Evolutionary conservation across 2,329 filamentous ascomycete species (phyloP), one percentile per base, ranked within the genome.

Genomic region (Phialocephala sp.): DNA sequence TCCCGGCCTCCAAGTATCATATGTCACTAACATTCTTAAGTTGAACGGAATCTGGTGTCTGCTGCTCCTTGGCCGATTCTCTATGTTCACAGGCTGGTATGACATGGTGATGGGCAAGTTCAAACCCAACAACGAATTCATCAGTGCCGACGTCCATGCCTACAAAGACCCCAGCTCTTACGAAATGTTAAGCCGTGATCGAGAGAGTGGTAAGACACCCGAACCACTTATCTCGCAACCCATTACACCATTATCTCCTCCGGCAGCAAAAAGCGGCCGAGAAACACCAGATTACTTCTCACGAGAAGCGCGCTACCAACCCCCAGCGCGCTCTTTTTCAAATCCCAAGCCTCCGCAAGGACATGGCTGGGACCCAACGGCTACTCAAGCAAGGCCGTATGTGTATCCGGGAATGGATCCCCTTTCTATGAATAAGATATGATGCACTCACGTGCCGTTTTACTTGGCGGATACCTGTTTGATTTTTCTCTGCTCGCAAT

Each of bases 21-120:
- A 24, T 18, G 22, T 58, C 14, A 71, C 74, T 78, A 72, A 71
- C 59, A 50, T 20, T 61, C 41, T 54, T 20, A 70, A 92, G 89
- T 83, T 93, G 70, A 94, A 94, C 69, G 94, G 94, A 8, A 81
- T 98, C 57, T 97, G 94, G 88, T 87, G 91, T 59, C 84, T 96
- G 64, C 78, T 97, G 62, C 87, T 98, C 65, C 87, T 97, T 37
- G 90, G 91, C 43, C 90, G 94, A 60, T 88, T 87, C 77, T 90
- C 91, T n/a, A 96, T 98, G 89, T 82, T 96, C 63, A 85, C 83
- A 2, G 95, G 91, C 68, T 99, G 95, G 95, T 71, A 82, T 50
- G 89, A 96, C 32, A 79, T 94, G 50, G 77, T 89, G 70, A 80
- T 77, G 62, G 78, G 80, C 24, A 77, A 76, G 41, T 80, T 82